Evolutionary conservation across 306 rosid species (phyloP), one percentile per base, ranked within the genome.

Genomic region (Quercus cerris): DNA sequence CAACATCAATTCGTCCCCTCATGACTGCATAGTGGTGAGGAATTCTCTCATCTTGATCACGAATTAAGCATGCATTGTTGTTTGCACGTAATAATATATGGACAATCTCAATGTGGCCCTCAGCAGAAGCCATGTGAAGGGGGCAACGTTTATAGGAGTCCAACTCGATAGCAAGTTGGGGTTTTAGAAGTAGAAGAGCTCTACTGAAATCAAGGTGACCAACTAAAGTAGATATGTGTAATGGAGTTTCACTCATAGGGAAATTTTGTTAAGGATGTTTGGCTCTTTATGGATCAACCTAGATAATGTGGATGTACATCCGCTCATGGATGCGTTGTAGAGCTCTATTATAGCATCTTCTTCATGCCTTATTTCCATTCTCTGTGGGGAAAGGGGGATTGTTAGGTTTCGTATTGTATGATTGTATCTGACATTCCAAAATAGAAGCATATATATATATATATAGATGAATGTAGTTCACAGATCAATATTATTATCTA

Each of bases 51-150:
- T 6, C 44, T 38, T 38, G 44, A 38, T 38, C 2, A 38, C 44
- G 44, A 38, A 6, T 6, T 35, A 35, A 35, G 44, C 44, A 35
- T 6, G 44, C 44, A 6, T 35, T 35, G 9, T 35, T 35, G 44
- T 35, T 35, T 35, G 44, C 44, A 6, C 9, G 9, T 28, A 80
- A 19, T 1, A 80, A 67, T 10, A 19, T 51, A 8, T 70, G 51
- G 35, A 81, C 84, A 3, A 58, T 58, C 70, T 70, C 77, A 1
- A 10, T 14, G 55, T 81, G 84, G 1, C 80, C 84, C 5, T 46
- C 66, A 14, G 73, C 77, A 0, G 84, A 57, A 69, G 84, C 80
- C n/a, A 81, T 3, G 76, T 69, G 84, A 6, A 81, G 72, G 0
- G 80, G 22, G 5, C 72, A 23, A 19, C 67, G 23, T 59, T 4